Conservation (phyloP, 2,329 filamentous ascomycete species). For the Stemphylium lycopersici region DNA sequence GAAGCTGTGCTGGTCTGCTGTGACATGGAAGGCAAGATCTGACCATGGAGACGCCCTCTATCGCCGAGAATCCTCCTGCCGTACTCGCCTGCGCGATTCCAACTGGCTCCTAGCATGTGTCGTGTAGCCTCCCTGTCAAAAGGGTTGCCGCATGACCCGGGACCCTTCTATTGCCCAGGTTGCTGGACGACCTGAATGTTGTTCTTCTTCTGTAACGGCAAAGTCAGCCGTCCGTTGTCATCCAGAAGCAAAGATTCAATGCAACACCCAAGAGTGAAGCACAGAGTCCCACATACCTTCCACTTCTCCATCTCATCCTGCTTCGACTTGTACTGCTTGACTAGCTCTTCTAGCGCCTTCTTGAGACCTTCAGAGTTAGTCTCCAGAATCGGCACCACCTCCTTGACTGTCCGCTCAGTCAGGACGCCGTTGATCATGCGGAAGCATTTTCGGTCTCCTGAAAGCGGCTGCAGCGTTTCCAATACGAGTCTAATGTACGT, state of each 20-base stretch:
- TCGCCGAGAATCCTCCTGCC: slow-evolving; percentile 14
- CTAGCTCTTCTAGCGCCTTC: slow-evolving; percentile 90
- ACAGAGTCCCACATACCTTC: slow-evolving; percentile 73
- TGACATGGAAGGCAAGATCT: slow-evolving; percentile 3
- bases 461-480: slow-evolving; percentile 84
- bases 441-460: slow-evolving; percentile 91
- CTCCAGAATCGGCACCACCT: slow-evolving; percentile 87
- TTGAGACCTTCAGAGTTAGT: slow-evolving; percentile 94
- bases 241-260: background rate
- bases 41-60: background rate
- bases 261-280: background rate
- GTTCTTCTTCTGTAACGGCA: slow-evolving; percentile 75
- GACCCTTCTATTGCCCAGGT: slow-evolving; percentile 46
- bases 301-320: slow-evolving; percentile 96
- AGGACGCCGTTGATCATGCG: slow-evolving; percentile 98
- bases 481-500: slow-evolving; percentile 75
- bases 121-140: slow-evolving; percentile 21
- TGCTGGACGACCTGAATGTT: slow-evolving; percentile 86
- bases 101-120: slow-evolving; percentile 22
- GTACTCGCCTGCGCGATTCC: slow-evolving; percentile 19
- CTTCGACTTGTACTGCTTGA: slow-evolving; percentile 95
- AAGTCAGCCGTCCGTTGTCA: slow-evolving; percentile 17
- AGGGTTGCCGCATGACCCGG: slow-evolving; percentile 18
- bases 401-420: slow-evolving; percentile 90
- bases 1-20: slow-evolving; percentile 4